Evolutionary conservation across 176 grass and related monocot species (phyloP).

Genomic region (Dendrocalamus sinicus): DNA sequence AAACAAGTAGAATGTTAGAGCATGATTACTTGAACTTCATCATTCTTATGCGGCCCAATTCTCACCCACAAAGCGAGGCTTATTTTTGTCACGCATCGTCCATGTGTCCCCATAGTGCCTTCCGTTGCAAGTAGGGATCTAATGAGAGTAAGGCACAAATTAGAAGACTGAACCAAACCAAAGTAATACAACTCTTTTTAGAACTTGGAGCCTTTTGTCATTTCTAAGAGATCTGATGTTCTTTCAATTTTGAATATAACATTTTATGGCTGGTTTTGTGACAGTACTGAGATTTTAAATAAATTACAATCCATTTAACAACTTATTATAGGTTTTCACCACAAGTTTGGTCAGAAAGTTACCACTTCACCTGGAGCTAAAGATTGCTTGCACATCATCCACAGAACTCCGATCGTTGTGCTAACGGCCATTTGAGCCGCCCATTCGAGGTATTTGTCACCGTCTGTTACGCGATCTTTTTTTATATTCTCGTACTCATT

Average conservation of each 20-base stretch:
- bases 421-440: slow-evolving; percentile 74
- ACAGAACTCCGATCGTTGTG: slow-evolving; percentile 66
- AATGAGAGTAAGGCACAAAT: slow-evolving; percentile 27
- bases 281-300: neutral
- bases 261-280: slow-evolving; percentile 6
- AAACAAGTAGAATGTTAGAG: slow-evolving; percentile 30
- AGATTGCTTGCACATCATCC: slow-evolving; percentile 95
- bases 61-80: slow-evolving; percentile 87
- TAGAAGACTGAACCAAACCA: neutral
- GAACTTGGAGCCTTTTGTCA: neutral
- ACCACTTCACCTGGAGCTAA: slow-evolving; percentile 88
- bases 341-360: slow-evolving; percentile 45
- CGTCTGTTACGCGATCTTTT: slow-evolving; percentile 49
- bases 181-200: slow-evolving; percentile 1
- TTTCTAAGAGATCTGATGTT: neutral
- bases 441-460: slow-evolving; percentile 73
- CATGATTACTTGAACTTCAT: slow-evolving; percentile 69
- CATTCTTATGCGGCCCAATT: slow-evolving; percentile 78
- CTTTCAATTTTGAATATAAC: neutral
- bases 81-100: slow-evolving; percentile 53
- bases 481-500: slow-evolving; percentile 86
- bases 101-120: slow-evolving; percentile 96
- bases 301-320: neutral
- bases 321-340: slow-evolving; percentile 34
- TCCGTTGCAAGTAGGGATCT: slow-evolving; percentile 97